These are phyloP conservation scores for Alternaria consortialis DNA, from an alignment of 2,329 filamentous ascomycete species.

Conservation along the genomic window DNA sequence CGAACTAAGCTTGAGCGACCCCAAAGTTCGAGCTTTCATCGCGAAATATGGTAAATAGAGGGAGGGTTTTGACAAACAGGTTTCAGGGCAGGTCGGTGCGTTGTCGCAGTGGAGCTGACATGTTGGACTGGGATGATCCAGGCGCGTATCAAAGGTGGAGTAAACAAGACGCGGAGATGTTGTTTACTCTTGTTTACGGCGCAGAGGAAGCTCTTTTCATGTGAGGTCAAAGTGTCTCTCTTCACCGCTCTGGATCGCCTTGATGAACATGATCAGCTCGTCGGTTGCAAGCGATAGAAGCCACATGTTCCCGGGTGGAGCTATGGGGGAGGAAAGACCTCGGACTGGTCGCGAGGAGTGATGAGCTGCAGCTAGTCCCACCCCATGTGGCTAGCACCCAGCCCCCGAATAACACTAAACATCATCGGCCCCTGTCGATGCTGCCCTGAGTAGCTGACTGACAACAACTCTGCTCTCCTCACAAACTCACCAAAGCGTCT, in stretches of 20 bases:
- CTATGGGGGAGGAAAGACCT: slow-evolving; percentile 19
- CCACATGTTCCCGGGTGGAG: slow-evolving; percentile 18
- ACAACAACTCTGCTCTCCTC: slow-evolving; percentile 25
- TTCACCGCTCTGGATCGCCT: background rate
- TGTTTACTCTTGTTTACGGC: slow-evolving; percentile 5
- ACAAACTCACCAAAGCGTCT: slow-evolving; percentile 28
- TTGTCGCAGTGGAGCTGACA: slow-evolving; percentile 14
- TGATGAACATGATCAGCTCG: slow-evolving; percentile 8
- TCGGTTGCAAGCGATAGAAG: background rate
- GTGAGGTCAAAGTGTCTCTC: background rate
- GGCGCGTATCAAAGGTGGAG: slow-evolving; percentile 3
- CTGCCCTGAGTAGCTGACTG: slow-evolving; percentile 17
- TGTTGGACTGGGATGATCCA: slow-evolving; percentile 8
- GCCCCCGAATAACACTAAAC: slow-evolving; percentile 29
- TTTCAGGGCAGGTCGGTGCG: slow-evolving; percentile 3
- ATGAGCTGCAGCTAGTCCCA: slow-evolving; percentile 19
- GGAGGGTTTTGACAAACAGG: background rate
- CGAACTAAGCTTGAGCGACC: slow-evolving; percentile 42
- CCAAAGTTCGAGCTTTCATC: slow-evolving; percentile 44
- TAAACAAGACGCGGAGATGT: slow-evolving; percentile 7
- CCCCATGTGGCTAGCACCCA: slow-evolving; percentile 27
- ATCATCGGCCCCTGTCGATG: slow-evolving; percentile 10
- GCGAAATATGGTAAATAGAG: slow-evolving; percentile 40
- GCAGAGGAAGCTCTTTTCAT: background rate
- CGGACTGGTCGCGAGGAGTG: slow-evolving; percentile 30